These are phyloP conservation scores for Irpex sp. DNA, from an alignment of 1,284 basidiomycete genomes.

Conservation along the genomic window DNA sequence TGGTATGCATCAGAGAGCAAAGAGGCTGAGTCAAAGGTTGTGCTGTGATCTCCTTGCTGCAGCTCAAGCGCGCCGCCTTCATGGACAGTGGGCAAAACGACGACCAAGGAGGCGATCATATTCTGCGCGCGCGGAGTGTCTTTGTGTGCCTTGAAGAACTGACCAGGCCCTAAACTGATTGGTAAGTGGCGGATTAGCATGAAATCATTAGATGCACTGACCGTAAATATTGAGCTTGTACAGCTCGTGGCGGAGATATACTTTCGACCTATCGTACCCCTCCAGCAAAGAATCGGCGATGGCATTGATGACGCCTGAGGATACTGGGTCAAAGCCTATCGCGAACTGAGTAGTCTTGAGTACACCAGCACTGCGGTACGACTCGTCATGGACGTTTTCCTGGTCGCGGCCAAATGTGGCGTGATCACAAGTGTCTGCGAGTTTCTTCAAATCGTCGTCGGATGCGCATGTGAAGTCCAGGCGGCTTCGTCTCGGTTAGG, in stretches of 20 bases:
- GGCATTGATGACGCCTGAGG: constrained; percentile 11
- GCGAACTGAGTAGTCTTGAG: constrained; percentile 20
- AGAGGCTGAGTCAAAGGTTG: constrained; percentile 30
- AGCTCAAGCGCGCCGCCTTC: constrained; percentile 37
- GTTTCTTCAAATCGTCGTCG: constrained; percentile 8
- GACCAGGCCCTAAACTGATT: constrained; percentile 28
- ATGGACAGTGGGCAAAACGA: constrained; percentile 38
- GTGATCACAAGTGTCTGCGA: constrained; percentile 18
- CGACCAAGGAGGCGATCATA: constrained; percentile 46
- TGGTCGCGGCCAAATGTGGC: constrained; percentile 23
- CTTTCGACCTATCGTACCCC: constrained; percentile 8
- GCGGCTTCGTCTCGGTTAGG: background rate
- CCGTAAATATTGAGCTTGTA: constrained; percentile 30
- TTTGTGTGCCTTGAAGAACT: constrained; percentile 40
- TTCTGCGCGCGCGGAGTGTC: constrained; percentile 35
- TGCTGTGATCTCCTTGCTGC: constrained; percentile 29
- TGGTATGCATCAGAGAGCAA: constrained; percentile 13
- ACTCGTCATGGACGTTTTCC: constrained; percentile 20
- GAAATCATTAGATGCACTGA: constrained; percentile 8
- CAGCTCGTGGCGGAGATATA: constrained; percentile 19
- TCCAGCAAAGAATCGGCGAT: constrained; percentile 16
- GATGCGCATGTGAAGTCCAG: constrained; percentile 5
- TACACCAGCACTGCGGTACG: constrained; percentile 24
- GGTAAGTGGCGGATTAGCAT: background rate
- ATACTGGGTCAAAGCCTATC: constrained; percentile 16